Percentiles rank a stretch among this genome's conserved stretches.
Evolutionary conservation across 2,329 filamentous ascomycete species (phyloP).

Genomic region (Hypomyces perniciosus): DNA sequence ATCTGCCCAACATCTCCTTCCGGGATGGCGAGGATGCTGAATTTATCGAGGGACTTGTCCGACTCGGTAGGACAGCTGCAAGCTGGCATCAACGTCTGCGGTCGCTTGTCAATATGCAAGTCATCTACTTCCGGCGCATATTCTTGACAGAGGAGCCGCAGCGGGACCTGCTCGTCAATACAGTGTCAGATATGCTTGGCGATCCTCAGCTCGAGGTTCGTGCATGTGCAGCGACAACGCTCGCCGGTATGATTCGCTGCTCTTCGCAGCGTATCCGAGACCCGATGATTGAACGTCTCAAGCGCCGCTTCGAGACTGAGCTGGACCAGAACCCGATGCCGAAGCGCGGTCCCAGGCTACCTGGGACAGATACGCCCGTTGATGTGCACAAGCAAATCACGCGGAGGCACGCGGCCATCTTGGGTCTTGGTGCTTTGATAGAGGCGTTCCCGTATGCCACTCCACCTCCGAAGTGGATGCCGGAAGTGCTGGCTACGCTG

Average conservation of each 20-base stretch:
- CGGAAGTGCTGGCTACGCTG: conserved; percentile 79
- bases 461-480: conserved; percentile 89
- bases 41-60: conserved; percentile 81
- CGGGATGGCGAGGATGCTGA: conserved; percentile 75
- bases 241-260: conserved; percentile 97
- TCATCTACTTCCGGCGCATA: conserved; percentile 93
- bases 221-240: conserved; percentile 81
- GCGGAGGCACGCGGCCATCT: conserved; percentile 78
- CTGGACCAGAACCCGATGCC: conserved; percentile 84
- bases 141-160: conserved; percentile 75
- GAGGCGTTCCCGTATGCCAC: conserved; percentile 96
- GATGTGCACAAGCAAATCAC: conserved; percentile 73
- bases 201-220: conserved; percentile 92
- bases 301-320: conserved; percentile 70
- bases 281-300: conserved; percentile 68
- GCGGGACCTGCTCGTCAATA: conserved; percentile 76
- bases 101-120: conserved; percentile 96
- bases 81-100: conserved; percentile 96
- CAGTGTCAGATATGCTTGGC: conserved; percentile 91
- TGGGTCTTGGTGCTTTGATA: conserved; percentile 84
- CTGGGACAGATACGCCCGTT: conserved; percentile 62
- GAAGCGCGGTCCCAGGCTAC: conserved; percentile 54
- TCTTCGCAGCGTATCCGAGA: conserved; percentile 76
- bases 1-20: conserved; percentile 92
- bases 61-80: conserved; percentile 74